Percentiles rank a stretch among this genome's conserved stretches.
Evolutionary conservation across 345 rosid genomes (phyloP).

Genomic region (Euclidium syriacum): DNA sequence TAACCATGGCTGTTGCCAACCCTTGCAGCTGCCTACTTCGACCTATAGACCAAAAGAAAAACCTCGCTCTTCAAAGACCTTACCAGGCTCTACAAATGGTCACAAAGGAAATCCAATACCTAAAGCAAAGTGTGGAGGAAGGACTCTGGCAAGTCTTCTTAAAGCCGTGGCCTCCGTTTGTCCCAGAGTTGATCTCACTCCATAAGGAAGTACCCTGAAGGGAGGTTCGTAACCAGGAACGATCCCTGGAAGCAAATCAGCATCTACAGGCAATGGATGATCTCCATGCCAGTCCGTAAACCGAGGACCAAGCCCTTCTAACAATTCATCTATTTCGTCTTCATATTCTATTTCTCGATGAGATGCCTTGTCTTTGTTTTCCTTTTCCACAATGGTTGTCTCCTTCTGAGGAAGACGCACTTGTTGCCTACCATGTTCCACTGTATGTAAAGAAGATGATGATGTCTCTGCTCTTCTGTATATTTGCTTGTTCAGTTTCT

Average conservation of each 20-base stretch:
- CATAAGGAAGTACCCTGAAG: slow-evolving; percentile 84
- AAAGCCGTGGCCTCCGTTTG: slow-evolving; percentile 66
- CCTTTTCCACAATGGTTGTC: slow-evolving; percentile 23
- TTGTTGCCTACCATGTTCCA: slow-evolving; percentile 21
- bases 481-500: slow-evolving; percentile 39
- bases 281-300: slow-evolving; percentile 83
- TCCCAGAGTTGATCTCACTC: slow-evolving; percentile 66
- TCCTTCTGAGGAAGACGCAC: slow-evolving; percentile 27
- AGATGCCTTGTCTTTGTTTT: slow-evolving; percentile 28
- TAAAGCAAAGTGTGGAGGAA: slow-evolving; percentile 94
- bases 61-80: slow-evolving; percentile 12
- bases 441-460: slow-evolving; percentile 23
- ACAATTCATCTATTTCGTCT: slow-evolving; percentile 69
- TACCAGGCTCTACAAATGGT: not conserved
- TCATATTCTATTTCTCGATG: slow-evolving; percentile 53
- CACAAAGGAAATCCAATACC: slow-evolving; percentile 41
- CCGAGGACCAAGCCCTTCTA: slow-evolving; percentile 84
- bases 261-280: slow-evolving; percentile 85
- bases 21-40: slow-evolving; percentile 93
- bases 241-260: slow-evolving; percentile 82
- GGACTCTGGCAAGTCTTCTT: slow-evolving; percentile 72
- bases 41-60: slow-evolving; percentile 43
- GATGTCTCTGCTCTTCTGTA: slow-evolving; percentile 41
- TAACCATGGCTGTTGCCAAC: slow-evolving; percentile 77
- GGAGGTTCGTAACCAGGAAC: slow-evolving; percentile 86